These are phyloP conservation scores for Dittrichia graveolens DNA, from an alignment of 129 eudicot genomes.

Conservation along the genomic window DNA sequence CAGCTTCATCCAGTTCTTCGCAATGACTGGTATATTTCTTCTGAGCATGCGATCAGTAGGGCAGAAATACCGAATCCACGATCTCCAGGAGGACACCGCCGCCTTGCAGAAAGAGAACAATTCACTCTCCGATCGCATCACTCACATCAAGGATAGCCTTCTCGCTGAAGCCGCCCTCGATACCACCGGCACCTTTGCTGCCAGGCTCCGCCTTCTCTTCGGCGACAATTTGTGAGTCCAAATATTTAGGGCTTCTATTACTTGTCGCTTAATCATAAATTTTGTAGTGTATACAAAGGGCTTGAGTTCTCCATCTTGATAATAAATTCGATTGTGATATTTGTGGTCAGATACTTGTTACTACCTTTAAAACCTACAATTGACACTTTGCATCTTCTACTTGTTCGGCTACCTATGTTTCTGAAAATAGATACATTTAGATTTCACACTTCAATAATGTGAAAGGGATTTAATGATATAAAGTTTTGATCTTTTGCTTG, in stretches of 20 bases:
- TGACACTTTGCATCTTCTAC: not conserved
- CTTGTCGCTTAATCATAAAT: not conserved
- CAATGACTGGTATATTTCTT: conserved; percentile 67
- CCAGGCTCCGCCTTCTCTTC: conserved; percentile 59
- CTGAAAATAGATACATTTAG: not conserved
- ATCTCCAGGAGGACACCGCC: conserved; percentile 55
- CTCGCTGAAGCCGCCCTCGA: conserved; percentile 59
- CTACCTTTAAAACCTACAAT: not conserved
- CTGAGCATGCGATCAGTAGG: conserved; percentile 71
- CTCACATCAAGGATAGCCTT: conserved; percentile 49
- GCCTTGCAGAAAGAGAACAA: conserved; percentile 51
- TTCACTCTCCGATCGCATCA: conserved; percentile 49
- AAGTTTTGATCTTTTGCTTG: not conserved
- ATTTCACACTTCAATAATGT: not conserved
- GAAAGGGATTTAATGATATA: not conserved
- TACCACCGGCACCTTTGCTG: conserved; percentile 56
- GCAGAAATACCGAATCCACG: conserved; percentile 67
- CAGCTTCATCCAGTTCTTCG: conserved; percentile 78
- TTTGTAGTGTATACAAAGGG: not conserved
- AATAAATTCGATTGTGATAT: not conserved
- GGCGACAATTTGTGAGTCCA: conserved; percentile 35
- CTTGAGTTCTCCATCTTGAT: not conserved
- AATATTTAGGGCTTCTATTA: conserved; percentile 18
- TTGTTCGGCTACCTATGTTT: not conserved
- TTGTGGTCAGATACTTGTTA: not conserved